Percentiles rank a stretch among this genome's conserved stretches.
phyloP scores from a whole-genome alignment of 352 stramenopile species.

The Phytophthora cajani region DNA sequence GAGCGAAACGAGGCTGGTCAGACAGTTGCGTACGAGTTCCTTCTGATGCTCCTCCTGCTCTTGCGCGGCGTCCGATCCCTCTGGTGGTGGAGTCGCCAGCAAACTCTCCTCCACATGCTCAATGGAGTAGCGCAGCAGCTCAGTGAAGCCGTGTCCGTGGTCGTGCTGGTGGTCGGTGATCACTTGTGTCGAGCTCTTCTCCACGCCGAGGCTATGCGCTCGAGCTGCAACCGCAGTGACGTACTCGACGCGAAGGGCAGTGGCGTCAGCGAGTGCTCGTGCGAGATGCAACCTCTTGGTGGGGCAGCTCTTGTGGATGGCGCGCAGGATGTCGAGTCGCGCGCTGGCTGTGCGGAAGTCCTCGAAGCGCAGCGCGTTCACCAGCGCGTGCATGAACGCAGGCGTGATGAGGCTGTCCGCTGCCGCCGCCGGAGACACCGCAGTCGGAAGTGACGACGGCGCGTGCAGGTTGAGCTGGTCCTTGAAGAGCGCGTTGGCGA shows the following conservation, averaged over 20 bases:
- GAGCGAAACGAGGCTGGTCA: slow-evolving; percentile 66
- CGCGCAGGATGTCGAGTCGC: slow-evolving; percentile 81
- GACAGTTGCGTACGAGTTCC: slow-evolving; percentile 77
- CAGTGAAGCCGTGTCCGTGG: slow-evolving; percentile 83
- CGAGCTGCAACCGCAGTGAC: slow-evolving; percentile 55
- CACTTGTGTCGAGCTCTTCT: slow-evolving; percentile 51
- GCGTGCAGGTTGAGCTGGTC: slow-evolving; percentile 55
- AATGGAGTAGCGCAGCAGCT: slow-evolving; percentile 84
- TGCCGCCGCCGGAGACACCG: slow-evolving; percentile 47
- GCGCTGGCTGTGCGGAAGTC: slow-evolving; percentile 87
- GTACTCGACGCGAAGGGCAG: slow-evolving; percentile 71
- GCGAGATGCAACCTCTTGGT: slow-evolving; percentile 73
- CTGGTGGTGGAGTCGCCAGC: slow-evolving; percentile 14
- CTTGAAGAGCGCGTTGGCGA: slow-evolving; percentile 81
- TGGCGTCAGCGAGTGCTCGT: slow-evolving; percentile 75
- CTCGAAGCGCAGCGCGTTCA: slow-evolving; percentile 85
- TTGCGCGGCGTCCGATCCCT: slow-evolving; percentile 29
- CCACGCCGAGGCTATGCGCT: slow-evolving; percentile 62
- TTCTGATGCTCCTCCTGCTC: slow-evolving; percentile 40
- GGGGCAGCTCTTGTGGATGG: slow-evolving; percentile 85
- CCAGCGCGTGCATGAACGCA: slow-evolving; percentile 77
- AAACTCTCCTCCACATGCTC: slow-evolving; percentile 71
- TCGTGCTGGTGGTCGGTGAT: slow-evolving; percentile 69
- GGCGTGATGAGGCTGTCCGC: slow-evolving; percentile 79
- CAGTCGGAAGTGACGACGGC: slow-evolving; percentile 27